Conservation (phyloP, 345 rosid genomes). For the Salix exigua region DNA sequence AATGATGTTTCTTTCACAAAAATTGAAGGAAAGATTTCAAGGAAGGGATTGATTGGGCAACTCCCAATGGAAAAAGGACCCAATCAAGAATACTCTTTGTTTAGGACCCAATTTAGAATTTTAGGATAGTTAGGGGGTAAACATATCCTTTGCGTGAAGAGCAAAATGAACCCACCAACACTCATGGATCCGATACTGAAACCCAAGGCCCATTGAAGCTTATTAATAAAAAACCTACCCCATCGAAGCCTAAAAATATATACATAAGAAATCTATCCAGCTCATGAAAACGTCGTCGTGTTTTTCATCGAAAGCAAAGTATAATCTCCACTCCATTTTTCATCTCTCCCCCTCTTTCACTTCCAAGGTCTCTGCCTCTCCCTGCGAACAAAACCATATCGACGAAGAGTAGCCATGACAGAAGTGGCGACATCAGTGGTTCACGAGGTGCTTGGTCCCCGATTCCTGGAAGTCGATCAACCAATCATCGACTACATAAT, state of each 20-base stretch:
- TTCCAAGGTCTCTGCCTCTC: neutral
- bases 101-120: no score
- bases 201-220: neutral
- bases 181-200: neutral
- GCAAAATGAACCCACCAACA: neutral
- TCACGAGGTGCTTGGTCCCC: constrained; percentile 75
- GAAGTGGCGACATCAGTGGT: constrained; percentile 89
- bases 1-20: no score
- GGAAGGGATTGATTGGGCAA: no score
- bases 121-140: no score
- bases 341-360: neutral
- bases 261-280: neutral
- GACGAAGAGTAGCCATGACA: constrained; percentile 42
- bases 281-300: neutral
- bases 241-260: no score
- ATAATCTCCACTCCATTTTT: no score
- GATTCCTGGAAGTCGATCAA: constrained; percentile 73
- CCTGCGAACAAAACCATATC: neutral
- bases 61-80: no score
- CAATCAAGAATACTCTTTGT: no score
- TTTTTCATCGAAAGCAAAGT: neutral
- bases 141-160: no score
- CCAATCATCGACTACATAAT: constrained; percentile 92
- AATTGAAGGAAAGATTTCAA: no score
- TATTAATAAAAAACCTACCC: neutral